Evolutionary conservation across 2,329 filamentous ascomycete genomes (phyloP).

Genomic region (Uncinocarpus reesii): DNA sequence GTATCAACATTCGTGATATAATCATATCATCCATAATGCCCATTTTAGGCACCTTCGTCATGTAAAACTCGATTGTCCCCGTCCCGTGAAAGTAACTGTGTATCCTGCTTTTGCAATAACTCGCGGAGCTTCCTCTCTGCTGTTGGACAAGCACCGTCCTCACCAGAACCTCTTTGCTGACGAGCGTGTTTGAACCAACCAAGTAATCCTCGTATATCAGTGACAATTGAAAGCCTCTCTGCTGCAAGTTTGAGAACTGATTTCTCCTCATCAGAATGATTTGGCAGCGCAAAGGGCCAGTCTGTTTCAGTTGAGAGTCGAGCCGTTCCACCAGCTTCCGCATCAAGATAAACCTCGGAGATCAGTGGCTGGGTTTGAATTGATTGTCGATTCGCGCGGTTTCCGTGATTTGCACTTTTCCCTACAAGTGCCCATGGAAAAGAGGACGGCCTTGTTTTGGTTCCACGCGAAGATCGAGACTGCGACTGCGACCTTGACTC

Average conservation of each 20-base stretch:
- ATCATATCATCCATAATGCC: no score
- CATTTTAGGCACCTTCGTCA: neutral
- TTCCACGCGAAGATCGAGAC: constrained; percentile 23
- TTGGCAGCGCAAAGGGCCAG: neutral
- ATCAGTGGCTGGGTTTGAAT: constrained; percentile 32
- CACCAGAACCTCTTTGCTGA: constrained; percentile 12
- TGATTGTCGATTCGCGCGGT: constrained; percentile 12
- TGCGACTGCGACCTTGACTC: constrained; percentile 17
- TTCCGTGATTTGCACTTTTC: constrained; percentile 13
- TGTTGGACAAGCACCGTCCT: constrained; percentile 18
- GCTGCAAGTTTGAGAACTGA: neutral
- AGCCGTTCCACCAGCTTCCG: constrained; percentile 23
- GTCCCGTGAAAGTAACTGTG: neutral
- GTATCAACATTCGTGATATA: no score
- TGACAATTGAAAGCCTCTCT: constrained; percentile 18
- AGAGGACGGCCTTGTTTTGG: constrained; percentile 11
- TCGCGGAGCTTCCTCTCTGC: constrained; percentile 31
- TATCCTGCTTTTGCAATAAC: constrained; percentile 26
- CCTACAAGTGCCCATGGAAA: constrained; percentile 25
- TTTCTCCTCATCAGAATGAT: neutral
- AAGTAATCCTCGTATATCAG: constrained; percentile 29
- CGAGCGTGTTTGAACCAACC: constrained; percentile 27
- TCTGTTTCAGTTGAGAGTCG: constrained; percentile 11
- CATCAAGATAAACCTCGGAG: constrained; percentile 32
- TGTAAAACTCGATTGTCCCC: neutral